phyloP scores from a whole-genome alignment of 495 filamentous ascomycete genomes.

The Chaetomium cochliodes region DNA sequence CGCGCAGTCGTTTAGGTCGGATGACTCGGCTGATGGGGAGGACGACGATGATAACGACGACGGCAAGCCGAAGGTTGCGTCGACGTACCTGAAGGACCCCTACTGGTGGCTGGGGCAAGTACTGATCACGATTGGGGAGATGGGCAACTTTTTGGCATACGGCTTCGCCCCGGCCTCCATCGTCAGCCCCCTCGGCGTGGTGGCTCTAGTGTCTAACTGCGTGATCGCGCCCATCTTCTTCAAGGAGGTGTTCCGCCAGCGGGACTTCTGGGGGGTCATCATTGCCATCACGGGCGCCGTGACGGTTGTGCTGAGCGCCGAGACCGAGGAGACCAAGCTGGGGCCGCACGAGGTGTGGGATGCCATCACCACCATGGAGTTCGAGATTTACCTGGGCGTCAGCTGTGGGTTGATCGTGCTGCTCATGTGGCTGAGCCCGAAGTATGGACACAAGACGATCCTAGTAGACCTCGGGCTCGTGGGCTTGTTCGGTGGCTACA shows the following conservation, averaged over 20 bases:
- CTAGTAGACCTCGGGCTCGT: constrained; percentile 92
- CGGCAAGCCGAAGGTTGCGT: constrained; percentile 36
- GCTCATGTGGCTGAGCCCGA: constrained; percentile 77
- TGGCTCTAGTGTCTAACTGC: constrained; percentile 93
- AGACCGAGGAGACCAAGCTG: constrained; percentile 83
- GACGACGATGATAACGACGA: constrained; percentile 29
- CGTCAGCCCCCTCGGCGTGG: constrained; percentile 93
- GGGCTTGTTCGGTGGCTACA: constrained; percentile 91
- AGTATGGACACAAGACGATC: constrained; percentile 79
- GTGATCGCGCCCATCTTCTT: constrained; percentile 91
- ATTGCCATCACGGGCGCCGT: constrained; percentile 85
- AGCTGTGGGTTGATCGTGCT: constrained; percentile 67
- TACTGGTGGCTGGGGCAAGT: constrained; percentile 95
- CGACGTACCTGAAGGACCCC: constrained; percentile 74
- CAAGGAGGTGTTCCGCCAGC: constrained; percentile 78
- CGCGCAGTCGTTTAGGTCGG: constrained; percentile 46
- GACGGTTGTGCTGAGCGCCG: constrained; percentile 88
- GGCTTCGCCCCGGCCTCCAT: constrained; percentile 98
- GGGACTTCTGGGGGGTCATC: constrained; percentile 87
- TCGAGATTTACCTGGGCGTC: constrained; percentile 83
- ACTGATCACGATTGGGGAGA: constrained; percentile 89
- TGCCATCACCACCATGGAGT: constrained; percentile 84
- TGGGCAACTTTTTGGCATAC: constrained; percentile 95
- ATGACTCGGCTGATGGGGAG: constrained; percentile 39
- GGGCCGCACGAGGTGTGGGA: constrained; percentile 87